A percentile compares a stretch with the other conserved stretches of the same genome.
These are phyloP conservation scores for Cyberlindnera petersonii DNA, from an alignment of 805 yeast species.

Conservation along the genomic window DNA sequence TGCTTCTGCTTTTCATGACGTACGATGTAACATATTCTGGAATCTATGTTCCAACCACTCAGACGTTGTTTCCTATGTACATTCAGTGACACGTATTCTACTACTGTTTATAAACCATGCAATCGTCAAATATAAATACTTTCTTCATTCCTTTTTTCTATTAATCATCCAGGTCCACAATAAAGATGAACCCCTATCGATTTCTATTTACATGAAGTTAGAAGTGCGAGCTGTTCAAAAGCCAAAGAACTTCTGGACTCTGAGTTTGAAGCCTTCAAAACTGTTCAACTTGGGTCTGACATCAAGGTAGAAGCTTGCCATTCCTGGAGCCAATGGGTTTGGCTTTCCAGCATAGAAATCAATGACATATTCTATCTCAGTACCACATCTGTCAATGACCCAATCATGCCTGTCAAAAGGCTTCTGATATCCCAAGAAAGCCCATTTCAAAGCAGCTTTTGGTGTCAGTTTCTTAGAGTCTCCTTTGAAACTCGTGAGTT, in stretches of 20 bases:
- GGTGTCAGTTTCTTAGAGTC: conserved; percentile 85
- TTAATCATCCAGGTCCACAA: no score
- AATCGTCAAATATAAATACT: no score
- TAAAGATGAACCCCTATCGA: no score
- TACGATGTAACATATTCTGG: no score
- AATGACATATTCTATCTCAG: conserved; percentile 80
- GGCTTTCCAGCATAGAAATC: conserved; percentile 74
- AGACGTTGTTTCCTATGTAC: no score
- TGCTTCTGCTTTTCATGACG: no score
- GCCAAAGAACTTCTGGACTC: conserved; percentile 63
- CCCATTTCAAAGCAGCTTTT: conserved; percentile 63
- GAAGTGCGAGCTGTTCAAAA: conserved; percentile 26
- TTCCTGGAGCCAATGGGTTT: conserved; percentile 39
- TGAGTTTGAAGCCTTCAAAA: conserved; percentile 72
- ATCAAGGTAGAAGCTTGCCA: conserved; percentile 71
- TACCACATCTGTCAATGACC: conserved; percentile 83
- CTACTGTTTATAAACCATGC: no score
- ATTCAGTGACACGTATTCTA: no score
- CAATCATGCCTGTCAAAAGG: conserved; percentile 98
- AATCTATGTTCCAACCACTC: no score
- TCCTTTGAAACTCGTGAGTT: conserved; percentile 83
- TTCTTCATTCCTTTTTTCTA: no score
- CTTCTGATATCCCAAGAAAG: conserved; percentile 60
- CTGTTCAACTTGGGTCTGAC: conserved; percentile 88
- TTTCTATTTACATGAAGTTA: neutral